Conservation (phyloP, 148 eudicot species). For the Camellia lanceoleosa region DNA sequence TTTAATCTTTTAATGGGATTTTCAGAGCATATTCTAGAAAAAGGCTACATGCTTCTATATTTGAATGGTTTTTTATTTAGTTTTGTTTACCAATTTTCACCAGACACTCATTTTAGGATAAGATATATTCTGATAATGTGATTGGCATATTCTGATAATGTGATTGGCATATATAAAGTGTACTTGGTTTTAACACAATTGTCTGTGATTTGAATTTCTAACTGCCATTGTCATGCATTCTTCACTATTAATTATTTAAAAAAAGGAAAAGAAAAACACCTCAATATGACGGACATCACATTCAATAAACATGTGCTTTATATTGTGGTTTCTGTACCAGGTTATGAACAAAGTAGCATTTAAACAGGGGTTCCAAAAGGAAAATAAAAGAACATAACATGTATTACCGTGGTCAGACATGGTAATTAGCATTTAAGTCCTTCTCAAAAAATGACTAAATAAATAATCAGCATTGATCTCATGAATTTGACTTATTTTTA, state of each 20-base stretch:
- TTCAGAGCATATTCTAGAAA: background rate
- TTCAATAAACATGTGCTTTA: background rate
- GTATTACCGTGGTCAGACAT: too few relatives aligned
- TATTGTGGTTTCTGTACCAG: background rate
- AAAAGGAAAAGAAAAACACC: background rate
- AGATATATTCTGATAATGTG: background rate
- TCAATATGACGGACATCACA: background rate
- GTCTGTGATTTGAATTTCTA: background rate
- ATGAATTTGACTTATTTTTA: background rate
- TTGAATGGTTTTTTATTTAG: background rate
- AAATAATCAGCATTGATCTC: background rate
- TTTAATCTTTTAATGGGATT: background rate
- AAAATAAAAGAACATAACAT: background rate
- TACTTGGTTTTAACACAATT: background rate
- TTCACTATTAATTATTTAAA: background rate
- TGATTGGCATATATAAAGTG: background rate
- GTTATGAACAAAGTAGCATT: background rate
- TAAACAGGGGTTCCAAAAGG: background rate
- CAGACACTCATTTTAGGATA: background rate
- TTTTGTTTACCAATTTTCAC: background rate
- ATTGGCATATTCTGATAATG: background rate
- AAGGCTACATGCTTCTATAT: background rate
- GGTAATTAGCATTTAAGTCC: background rate
- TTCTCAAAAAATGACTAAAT: too few relatives aligned
- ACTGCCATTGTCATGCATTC: background rate